Conservation (phyloP, 78 protist genomes). For the Cavenderia fasciculata region DNA sequence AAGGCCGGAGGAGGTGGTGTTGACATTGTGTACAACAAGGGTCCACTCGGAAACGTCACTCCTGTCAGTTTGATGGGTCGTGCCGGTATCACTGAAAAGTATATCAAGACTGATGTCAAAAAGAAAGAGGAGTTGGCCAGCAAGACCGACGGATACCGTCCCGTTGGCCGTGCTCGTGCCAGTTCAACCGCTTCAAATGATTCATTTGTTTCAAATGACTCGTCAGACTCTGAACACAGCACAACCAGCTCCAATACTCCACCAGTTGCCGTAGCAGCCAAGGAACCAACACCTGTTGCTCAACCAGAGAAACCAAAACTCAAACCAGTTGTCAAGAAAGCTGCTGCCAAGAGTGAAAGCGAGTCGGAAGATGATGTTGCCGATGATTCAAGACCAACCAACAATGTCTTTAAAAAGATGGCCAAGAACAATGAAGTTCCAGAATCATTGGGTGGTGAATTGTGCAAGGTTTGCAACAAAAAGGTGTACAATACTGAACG, state of each 20-base stretch:
- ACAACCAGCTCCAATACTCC: neutral
- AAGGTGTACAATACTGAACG: conserved; percentile 68
- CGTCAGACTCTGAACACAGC: neutral
- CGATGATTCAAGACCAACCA: neutral
- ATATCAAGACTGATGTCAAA: conserved; percentile 58
- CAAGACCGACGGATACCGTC: too few relatives aligned
- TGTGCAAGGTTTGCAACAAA: conserved; percentile 59
- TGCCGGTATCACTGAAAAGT: conserved; percentile 73
- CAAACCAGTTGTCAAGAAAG: conserved; percentile 42
- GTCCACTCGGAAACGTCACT: conserved; percentile 43
- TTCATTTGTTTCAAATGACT: neutral
- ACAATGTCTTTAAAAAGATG: conserved; percentile 3
- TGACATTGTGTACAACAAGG: conserved; percentile 47
- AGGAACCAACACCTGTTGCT: neutral
- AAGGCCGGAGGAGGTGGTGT: conserved; percentile 50
- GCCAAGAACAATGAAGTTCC: conserved; percentile 29
- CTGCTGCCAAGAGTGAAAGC: conserved; percentile 29
- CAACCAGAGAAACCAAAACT: conserved; percentile 26
- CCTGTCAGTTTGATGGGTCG: conserved; percentile 40
- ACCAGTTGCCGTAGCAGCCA: neutral
- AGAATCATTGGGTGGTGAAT: conserved; percentile 29
- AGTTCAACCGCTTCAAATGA: conserved; percentile 8
- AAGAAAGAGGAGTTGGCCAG: neutral
- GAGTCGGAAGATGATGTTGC: neutral
- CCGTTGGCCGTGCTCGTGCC: neutral